phyloP scores from a whole-genome alignment of 2,329 filamentous ascomycete species.

The Fusarium longipes region DNA sequence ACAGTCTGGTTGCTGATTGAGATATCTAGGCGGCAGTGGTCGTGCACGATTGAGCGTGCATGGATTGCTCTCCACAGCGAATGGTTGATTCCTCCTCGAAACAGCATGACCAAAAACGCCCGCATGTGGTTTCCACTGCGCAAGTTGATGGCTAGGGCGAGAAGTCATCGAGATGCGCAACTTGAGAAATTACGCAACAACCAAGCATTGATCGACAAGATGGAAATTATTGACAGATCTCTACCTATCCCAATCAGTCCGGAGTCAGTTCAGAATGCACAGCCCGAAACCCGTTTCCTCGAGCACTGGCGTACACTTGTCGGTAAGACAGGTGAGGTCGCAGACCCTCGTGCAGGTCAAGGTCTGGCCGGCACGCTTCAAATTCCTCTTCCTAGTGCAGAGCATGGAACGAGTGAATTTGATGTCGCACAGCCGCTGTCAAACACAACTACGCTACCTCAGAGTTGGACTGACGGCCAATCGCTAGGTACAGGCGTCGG shows the following conservation, averaged over 20 bases:
- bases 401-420: neutral
- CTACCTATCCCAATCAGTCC: constrained; percentile 47
- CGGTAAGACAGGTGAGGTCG: neutral
- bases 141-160: constrained; percentile 54
- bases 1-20: constrained; percentile 67
- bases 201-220: constrained; percentile 32
- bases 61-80: constrained; percentile 60
- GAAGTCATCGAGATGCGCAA: constrained; percentile 53
- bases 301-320: constrained; percentile 35
- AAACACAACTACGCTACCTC: neutral
- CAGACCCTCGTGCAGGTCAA: neutral
- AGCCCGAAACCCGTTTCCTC: constrained; percentile 4
- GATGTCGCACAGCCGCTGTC: too few species aligned
- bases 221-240: constrained; percentile 48
- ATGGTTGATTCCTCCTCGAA: constrained; percentile 52
- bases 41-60: constrained; percentile 58
- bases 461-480: constrained; percentile 1
- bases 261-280: constrained; percentile 33
- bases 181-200: constrained; percentile 50
- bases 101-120: constrained; percentile 45
- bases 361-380: neutral
- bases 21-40: constrained; percentile 59
- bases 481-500: constrained; percentile 34
- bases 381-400: neutral
- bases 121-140: constrained; percentile 57